phyloP scores from a whole-genome alignment of 805 yeast genomes.

The Yarrowia alimentaria region DNA sequence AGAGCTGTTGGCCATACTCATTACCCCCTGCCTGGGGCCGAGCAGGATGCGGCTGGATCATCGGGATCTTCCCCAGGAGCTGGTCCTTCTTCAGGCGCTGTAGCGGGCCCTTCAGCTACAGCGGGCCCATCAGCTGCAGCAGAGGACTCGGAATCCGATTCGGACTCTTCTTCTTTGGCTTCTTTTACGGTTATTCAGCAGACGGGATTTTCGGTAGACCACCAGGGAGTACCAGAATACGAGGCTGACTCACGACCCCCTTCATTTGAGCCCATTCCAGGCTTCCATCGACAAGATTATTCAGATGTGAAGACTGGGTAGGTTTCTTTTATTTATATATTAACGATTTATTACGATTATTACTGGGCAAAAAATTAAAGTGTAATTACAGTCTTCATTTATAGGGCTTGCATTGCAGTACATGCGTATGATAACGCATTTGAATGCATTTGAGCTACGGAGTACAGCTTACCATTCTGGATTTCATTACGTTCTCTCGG shows the following conservation, averaged over 20 bases:
- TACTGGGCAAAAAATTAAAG: no score
- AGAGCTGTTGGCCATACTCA: slow-evolving; percentile 10
- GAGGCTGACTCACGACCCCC: slow-evolving; percentile 41
- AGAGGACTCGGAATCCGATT: slow-evolving; percentile 1
- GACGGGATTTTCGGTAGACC: slow-evolving; percentile 19
- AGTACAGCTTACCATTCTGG: no score
- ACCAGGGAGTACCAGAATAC: slow-evolving; percentile 24
- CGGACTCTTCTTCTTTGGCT: slow-evolving; percentile 5
- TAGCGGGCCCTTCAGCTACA: slow-evolving; percentile 6
- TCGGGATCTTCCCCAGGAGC: no score
- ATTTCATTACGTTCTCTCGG: no score
- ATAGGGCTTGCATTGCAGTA: no score
- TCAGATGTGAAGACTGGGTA: slow-evolving; percentile 43
- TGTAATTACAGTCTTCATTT: no score
- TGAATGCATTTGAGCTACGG: no score
- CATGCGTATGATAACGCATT: no score
- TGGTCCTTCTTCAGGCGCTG: not conserved
- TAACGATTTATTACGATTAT: not conserved
- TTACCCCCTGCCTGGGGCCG: not conserved
- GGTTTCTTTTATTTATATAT: not conserved
- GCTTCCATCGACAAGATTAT: slow-evolving; percentile 48
- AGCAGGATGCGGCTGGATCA: not conserved
- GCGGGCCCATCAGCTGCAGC: not conserved
- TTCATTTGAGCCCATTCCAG: slow-evolving; percentile 48
- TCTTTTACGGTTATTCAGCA: slow-evolving; percentile 15